Percentiles rank a stretch among this genome's conserved stretches.
These are phyloP conservation scores for Pythium folliculosum DNA, from an alignment of 352 stramenopile genomes.

Conservation along the genomic window DNA sequence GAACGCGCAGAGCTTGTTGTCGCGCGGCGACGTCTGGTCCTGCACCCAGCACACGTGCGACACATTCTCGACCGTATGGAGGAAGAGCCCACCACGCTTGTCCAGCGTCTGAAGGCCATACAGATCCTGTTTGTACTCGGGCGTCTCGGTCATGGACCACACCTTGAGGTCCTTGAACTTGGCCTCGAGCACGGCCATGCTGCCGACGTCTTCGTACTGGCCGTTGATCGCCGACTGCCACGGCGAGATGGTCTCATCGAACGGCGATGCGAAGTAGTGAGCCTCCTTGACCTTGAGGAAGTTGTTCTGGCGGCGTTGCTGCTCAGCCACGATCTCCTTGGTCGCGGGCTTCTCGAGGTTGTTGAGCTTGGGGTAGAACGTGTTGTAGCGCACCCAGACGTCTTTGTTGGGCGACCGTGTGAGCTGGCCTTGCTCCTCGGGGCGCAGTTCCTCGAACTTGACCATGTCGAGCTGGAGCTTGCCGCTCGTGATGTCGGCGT, in stretches of 20 bases:
- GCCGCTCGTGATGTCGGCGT: slow-evolving; percentile 29
- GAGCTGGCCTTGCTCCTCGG: slow-evolving; percentile 24
- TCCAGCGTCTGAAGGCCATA: slow-evolving; percentile 43
- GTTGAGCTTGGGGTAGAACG: slow-evolving; percentile 32
- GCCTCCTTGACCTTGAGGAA: slow-evolving; percentile 23
- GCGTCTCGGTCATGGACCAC: slow-evolving; percentile 35
- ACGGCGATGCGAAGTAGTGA: slow-evolving; percentile 38
- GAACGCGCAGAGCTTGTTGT: slow-evolving; percentile 33
- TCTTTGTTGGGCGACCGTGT: slow-evolving; percentile 29
- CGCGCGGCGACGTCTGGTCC: slow-evolving; percentile 9
- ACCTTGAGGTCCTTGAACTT: slow-evolving; percentile 35
- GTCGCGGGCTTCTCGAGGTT: slow-evolving; percentile 35
- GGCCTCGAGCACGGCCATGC: slow-evolving; percentile 28
- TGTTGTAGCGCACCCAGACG: slow-evolving; percentile 26
- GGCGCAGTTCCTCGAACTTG: slow-evolving; percentile 17
- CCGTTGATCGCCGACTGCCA: slow-evolving; percentile 37
- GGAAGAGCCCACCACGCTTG: slow-evolving; percentile 27
- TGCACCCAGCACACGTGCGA: slow-evolving; percentile 37
- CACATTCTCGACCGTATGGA: slow-evolving; percentile 33
- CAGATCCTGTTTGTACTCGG: slow-evolving; percentile 40
- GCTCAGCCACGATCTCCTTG: slow-evolving; percentile 6
- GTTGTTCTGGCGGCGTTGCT: slow-evolving; percentile 39
- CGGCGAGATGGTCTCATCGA: slow-evolving; percentile 37
- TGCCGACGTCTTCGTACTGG: slow-evolving; percentile 34
- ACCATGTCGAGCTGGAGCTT: slow-evolving; percentile 39